A percentile compares a stretch with the other conserved stretches of the same genome.
Evolutionary conservation across 2,329 filamentous ascomycete species (phyloP).

Genomic region (Pyricularia sp.): DNA sequence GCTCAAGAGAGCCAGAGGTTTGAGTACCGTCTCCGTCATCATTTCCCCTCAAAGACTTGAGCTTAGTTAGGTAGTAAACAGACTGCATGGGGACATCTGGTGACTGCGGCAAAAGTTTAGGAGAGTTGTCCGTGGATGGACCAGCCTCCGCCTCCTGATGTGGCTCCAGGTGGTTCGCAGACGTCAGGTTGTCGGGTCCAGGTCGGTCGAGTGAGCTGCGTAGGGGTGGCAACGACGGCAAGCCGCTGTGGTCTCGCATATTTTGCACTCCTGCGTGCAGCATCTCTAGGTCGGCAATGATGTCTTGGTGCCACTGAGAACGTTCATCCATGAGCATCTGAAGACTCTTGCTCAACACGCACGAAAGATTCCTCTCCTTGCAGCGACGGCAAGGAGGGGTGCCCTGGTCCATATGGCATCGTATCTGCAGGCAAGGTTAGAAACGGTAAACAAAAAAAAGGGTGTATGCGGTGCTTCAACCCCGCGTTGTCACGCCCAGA

Average conservation of each 20-base stretch:
- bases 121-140: slow-evolving; percentile 17
- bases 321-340: slow-evolving; percentile 32
- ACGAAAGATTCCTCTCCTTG: slow-evolving; percentile 24
- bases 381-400: slow-evolving; percentile 29
- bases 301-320: slow-evolving; percentile 20
- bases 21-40: background rate
- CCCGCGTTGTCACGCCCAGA: background rate
- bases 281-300: slow-evolving; percentile 3
- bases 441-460: no score
- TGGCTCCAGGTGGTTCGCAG: background rate
- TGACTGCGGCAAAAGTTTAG: slow-evolving; percentile 14
- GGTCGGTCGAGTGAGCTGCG: slow-evolving; percentile 3
- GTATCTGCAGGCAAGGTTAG: slow-evolving; percentile 20
- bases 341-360: slow-evolving; percentile 29
- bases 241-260: background rate
- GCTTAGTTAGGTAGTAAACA: slow-evolving; percentile 25
- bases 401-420: slow-evolving; percentile 29
- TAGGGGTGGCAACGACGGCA: slow-evolving; percentile 2
- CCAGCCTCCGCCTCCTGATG: slow-evolving; percentile 9
- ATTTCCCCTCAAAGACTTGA: slow-evolving; percentile 11
- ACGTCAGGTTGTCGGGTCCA: background rate
- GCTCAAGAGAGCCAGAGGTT: background rate
- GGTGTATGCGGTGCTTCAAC: background rate
- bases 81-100: slow-evolving; percentile 29
- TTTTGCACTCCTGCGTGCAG: slow-evolving; percentile 10